Evolutionary conservation across 2,329 filamentous ascomycete species (phyloP).

Genomic region (Colletotrichum karsti): DNA sequence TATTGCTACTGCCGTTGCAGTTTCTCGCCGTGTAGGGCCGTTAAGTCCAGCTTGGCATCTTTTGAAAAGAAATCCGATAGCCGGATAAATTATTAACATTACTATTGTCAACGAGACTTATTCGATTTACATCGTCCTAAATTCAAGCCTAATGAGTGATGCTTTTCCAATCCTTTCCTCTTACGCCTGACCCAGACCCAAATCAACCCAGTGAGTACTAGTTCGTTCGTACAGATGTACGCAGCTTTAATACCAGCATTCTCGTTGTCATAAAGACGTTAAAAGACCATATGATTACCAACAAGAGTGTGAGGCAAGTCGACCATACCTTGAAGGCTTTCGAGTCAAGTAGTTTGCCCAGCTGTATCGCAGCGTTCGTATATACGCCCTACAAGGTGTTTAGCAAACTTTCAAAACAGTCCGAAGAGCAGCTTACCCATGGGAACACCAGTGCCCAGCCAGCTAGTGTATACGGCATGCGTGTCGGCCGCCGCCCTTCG

Average conservation of each 20-base stretch:
- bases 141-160: too few species aligned
- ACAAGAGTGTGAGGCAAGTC: constrained; percentile 41
- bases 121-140: too few species aligned
- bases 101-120: too few species aligned
- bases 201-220: too few species aligned
- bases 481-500: constrained; percentile 32
- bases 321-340: constrained; percentile 47
- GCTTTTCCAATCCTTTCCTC: too few species aligned
- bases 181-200: too few species aligned
- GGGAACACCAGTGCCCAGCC: constrained; percentile 48
- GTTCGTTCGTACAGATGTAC: too few species aligned
- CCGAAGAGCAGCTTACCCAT: constrained; percentile 38
- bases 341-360: constrained; percentile 47
- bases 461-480: constrained; percentile 38
- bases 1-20: too few species aligned
- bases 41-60: too few species aligned
- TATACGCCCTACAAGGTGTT: constrained; percentile 42
- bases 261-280: not conserved
- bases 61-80: too few species aligned
- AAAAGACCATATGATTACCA: constrained; percentile 42
- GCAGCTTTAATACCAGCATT: not conserved
- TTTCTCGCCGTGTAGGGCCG: too few species aligned
- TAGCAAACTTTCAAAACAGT: not conserved
- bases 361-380: constrained; percentile 44
- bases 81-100: too few species aligned